Base-by-base conservation (phyloP, 2,329 filamentous ascomycete species). In the Mycosphaerella arachidis region DNA sequence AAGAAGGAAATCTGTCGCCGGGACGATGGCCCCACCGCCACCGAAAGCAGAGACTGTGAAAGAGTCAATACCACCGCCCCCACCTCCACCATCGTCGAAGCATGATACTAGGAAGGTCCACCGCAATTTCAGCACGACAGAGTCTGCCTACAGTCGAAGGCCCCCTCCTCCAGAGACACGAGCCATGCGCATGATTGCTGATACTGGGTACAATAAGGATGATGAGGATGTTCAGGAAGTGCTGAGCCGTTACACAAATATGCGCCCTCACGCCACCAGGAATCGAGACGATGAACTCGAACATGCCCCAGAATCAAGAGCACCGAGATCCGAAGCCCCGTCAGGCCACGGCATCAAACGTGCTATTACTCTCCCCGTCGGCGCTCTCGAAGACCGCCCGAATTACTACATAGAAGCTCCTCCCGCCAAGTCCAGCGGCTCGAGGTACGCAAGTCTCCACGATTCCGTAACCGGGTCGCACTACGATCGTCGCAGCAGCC, bases 121-220 rank as follows among this genome's bases (percentile, higher is more conserved):
- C 35, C 66, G 66, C 31, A 70, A 68, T 57, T 68, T 66, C 62
- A 72, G 69, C 56, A 67, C 66, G n/a, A 68, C 66, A 18, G 70
- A 72, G 30, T 69, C 67, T n/a, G 64, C 66, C 1, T 67, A 67
- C 57, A 68, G 63, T 48, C 67, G 62, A n/a, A 58, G 64, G 29
- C 63, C 66, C 10, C 65, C 62, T 48, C 63, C 57, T 40, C 66
- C 57, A 35, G 60, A 61, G 12, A 65, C 67, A 13, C 65, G 64
- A 33, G 63, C 63, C 2, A 66, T 68, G 58, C 71, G 69, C 48
- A 75, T 77, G 48, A 76, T 79, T 55, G 77, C 78, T 63, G 71
- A 75, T 3, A 72, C 60, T n/a, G 64, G 63, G 27, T 55, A 65
- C 55, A 60, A 63, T 50, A 58, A 63, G 43, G 60, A 68, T 4